phyloP scores from a whole-genome alignment of 2,329 filamentous ascomycete species.

The Aotearoamyces nothofagi region DNA sequence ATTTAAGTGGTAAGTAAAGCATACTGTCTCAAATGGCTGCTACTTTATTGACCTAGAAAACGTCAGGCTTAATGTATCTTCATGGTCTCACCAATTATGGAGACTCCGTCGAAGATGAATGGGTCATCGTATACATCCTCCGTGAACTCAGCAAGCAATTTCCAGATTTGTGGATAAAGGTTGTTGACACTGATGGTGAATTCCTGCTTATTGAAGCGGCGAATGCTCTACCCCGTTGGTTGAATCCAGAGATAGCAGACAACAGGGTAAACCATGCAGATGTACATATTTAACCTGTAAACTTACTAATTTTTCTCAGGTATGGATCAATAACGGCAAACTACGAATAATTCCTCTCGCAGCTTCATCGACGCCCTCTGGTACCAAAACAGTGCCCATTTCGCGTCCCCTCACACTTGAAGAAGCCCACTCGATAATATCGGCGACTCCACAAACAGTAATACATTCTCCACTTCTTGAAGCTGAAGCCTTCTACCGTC shows the following conservation, averaged over 20 bases:
- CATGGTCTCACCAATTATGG: slow-evolving; percentile 74
- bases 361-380: slow-evolving; percentile 19
- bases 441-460: slow-evolving; percentile 37
- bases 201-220: slow-evolving; percentile 92
- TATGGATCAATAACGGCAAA: slow-evolving; percentile 74
- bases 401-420: slow-evolving; percentile 39
- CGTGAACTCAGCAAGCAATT: slow-evolving; percentile 64
- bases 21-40: no score
- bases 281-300: neutral
- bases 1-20: slow-evolving; percentile 35
- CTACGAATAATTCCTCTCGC: slow-evolving; percentile 56
- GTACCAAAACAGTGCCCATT: slow-evolving; percentile 21
- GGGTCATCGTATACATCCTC: slow-evolving; percentile 85
- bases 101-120: slow-evolving; percentile 93
- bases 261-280: slow-evolving; percentile 45
- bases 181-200: slow-evolving; percentile 83
- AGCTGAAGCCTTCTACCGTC: slow-evolving; percentile 77
- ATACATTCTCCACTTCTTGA: slow-evolving; percentile 64
- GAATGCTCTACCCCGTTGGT: slow-evolving; percentile 72
- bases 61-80: slow-evolving; percentile 41
- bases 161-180: slow-evolving; percentile 62
- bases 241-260: slow-evolving; percentile 78
- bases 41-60: no score
- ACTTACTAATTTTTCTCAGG: slow-evolving; percentile 22
- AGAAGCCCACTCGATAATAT: slow-evolving; percentile 49